Base-by-base conservation (phyloP, 495 filamentous ascomycete species). In the Podospora fimiseda region DNA sequence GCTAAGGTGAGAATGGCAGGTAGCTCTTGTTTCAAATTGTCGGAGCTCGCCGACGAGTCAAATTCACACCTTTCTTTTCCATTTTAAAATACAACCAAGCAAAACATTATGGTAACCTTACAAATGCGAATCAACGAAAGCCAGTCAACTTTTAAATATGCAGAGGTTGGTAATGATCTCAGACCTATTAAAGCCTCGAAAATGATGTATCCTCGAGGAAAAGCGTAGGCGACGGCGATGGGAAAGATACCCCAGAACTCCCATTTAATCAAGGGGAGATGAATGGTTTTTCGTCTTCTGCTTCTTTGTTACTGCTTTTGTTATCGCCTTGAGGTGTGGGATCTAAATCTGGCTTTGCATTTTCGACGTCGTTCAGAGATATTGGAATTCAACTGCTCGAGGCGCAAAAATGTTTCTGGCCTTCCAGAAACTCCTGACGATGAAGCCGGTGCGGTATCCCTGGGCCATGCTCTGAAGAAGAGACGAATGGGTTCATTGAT, bases 1-100 rank as follows among this genome's bases (percentile, higher is more conserved):
- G 47, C 53, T 56, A 50, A 56, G 47, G 47, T 19, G 19, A 33
- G n/a, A 45, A 22, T 9, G 53, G 53, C 48, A 56, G 47, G 47
- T 56, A 36, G 23, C 3, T 21, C 19, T 21, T 5, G 8, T 1
- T 5, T 18, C 24, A 2, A 9, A 36, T 14, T 22, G 16, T 14
- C 52, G 52, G 45, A 24, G 39, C 19, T 19, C 52, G 45, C 52
- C 52, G 52, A 55, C 11, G 36, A 43, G 3, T 43, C 33, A 37
- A 14, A 14, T n/a, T 37, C 33, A 8, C 33, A 37, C 33, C 7
- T n/a, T 37, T 37, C 33, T 8, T n/a, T n/a, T n/a, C n/a, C n/a
- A 37, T 8, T 8, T 37, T n/a, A 37, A 37, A 8, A 37, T 37
- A 14, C 33, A 8, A 37, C n/a, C 33, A 37, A 37, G n/a, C 8